Evolutionary conservation across 306 rosid genomes (phyloP).

Genomic region (Lupinus albus): DNA sequence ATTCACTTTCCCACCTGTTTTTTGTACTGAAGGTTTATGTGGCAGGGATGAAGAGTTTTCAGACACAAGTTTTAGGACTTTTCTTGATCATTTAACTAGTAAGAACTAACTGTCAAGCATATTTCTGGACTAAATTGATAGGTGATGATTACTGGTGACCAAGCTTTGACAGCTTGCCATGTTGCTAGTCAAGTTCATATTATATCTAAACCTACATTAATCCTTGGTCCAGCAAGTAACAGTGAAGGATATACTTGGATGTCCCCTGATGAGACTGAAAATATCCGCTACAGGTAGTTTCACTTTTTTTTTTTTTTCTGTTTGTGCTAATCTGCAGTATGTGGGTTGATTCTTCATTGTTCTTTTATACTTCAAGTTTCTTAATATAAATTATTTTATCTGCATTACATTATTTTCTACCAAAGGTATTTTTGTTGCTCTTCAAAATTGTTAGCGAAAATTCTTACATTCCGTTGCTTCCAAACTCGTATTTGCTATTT

Average conservation of each 20-base stretch:
- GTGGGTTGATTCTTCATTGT: slow-evolving; percentile 4
- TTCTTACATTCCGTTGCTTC: slow-evolving; percentile 9
- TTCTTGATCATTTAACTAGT: slow-evolving; percentile 24
- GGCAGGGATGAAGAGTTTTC: slow-evolving; percentile 17
- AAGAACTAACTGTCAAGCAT: neutral
- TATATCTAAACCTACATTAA: slow-evolving; percentile 79
- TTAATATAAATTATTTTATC: slow-evolving; percentile 10
- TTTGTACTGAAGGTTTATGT: neutral
- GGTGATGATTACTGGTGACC: slow-evolving; percentile 99
- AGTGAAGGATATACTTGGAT: slow-evolving; percentile 76
- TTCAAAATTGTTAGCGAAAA: slow-evolving; percentile 13
- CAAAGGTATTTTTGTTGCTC: neutral
- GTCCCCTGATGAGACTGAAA: slow-evolving; percentile 86
- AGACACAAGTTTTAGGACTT: neutral
- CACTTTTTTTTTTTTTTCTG: neutral
- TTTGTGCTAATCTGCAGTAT: neutral
- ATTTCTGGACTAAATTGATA: slow-evolving; percentile 37
- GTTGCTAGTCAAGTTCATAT: slow-evolving; percentile 97
- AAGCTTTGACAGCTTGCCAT: slow-evolving; percentile 99
- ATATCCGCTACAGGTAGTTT: slow-evolving; percentile 67
- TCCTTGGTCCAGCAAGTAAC: slow-evolving; percentile 64
- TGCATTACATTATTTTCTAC: slow-evolving; percentile 6
- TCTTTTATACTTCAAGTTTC: slow-evolving; percentile 15
- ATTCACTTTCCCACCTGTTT: slow-evolving; percentile 8
- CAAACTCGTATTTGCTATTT: neutral